Evolutionary conservation across 2,329 filamentous ascomycete genomes (phyloP), one percentile per base, ranked within the genome.

Genomic region (Grosmannia clavigera): DNA sequence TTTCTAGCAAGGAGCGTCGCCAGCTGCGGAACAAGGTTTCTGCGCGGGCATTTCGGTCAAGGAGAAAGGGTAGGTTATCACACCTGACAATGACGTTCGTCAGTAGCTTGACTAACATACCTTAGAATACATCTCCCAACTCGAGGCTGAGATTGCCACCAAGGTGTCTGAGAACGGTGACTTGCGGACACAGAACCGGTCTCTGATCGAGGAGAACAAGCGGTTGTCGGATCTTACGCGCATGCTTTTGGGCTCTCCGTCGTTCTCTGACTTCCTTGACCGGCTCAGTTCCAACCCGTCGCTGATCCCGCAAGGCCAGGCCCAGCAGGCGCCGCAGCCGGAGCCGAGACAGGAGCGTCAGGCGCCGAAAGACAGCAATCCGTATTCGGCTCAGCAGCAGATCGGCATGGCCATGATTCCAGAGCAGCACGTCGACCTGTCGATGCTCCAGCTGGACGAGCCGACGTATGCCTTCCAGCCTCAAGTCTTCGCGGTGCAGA

Each of bases 11-110:
- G 77, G 92, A 97, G 75, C 86, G 94, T 62, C 86, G 94, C 66
- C 94, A 97, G 74, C 81, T 99, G n/a, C 85, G 94, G 65, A 99
- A 99, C 82, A 99, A 99, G 76, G 94, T 99, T 5, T 99, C 94
- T 51, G 94, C 94, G 64, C 90, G 94, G 66, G 92, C 92, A 58
- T 99, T 99, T 84, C 88, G 94, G 60, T 96, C 92, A n/a, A 82
- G 94, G 68, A 87, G 94, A 80, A 99, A 99, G 81, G 92, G 92
- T 96, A 85, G 79, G 81, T 70, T 65, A 22, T 22, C 22, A 22
- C 22, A 22, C 22, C 22, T 22, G 22, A 22, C 22, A 22, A 22
- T 22, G 22, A 22, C 22, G 22, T 22, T 22, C 22, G 22, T n/a
- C 19, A 51, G 14, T 5, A 22, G 22, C 29, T 25, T 55, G 59